These are phyloP conservation scores for Ganoderma multipileum DNA, from an alignment of 1,284 basidiomycete species.

Conservation along the genomic window DNA sequence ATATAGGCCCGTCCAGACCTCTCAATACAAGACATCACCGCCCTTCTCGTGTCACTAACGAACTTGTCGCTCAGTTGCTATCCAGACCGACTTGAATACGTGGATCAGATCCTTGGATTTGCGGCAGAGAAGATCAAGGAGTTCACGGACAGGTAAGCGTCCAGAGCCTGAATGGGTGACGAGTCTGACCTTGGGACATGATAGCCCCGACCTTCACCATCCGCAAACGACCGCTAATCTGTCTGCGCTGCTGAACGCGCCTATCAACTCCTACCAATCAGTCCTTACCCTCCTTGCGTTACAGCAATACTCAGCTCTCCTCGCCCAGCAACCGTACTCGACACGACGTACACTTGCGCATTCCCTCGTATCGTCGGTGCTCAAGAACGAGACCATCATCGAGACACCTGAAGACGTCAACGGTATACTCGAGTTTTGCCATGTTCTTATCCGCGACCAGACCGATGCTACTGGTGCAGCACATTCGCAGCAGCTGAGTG, in stretches of 20 bases:
- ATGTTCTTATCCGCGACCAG: slow-evolving; percentile 91
- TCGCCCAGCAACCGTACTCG: slow-evolving; percentile 85
- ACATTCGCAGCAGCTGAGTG: slow-evolving; percentile 42
- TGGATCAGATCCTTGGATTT: slow-evolving; percentile 92
- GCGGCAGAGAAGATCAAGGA: slow-evolving; percentile 87
- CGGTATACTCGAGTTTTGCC: slow-evolving; percentile 89
- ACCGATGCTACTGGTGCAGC: slow-evolving; percentile 61
- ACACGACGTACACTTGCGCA: slow-evolving; percentile 91
- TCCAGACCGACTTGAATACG: slow-evolving; percentile 93
- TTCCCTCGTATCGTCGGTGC: slow-evolving; percentile 88
- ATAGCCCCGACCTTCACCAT: slow-evolving; percentile 85
- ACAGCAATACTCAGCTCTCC: slow-evolving; percentile 84
- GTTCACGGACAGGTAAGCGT: slow-evolving; percentile 74
- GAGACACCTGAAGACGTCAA: slow-evolving; percentile 91
- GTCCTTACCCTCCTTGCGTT: slow-evolving; percentile 93
- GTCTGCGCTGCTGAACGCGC: slow-evolving; percentile 87
- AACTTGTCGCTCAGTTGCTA: slow-evolving; percentile 95
- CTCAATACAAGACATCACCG: slow-evolving; percentile 95
- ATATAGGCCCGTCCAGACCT: slow-evolving; percentile 89
- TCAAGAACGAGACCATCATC: slow-evolving; percentile 94
- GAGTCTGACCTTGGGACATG: not conserved
- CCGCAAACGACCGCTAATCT: slow-evolving; percentile 88
- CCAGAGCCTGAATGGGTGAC: not conserved
- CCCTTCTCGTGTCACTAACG: slow-evolving; percentile 90
- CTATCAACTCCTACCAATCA: slow-evolving; percentile 93